phyloP scores from a whole-genome alignment of 2,329 filamentous ascomycete species.

The Catunica adiposa region DNA sequence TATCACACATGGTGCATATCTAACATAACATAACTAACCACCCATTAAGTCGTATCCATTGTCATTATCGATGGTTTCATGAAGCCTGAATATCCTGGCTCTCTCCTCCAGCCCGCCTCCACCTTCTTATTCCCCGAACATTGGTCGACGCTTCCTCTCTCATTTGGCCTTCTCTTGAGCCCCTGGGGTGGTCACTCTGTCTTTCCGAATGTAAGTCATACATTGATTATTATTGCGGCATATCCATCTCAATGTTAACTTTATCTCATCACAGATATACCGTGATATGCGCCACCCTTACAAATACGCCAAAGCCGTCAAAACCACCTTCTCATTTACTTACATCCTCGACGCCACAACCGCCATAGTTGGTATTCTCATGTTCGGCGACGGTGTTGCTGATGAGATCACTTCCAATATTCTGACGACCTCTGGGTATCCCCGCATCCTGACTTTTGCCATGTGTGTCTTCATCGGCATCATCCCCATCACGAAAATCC shows the following conservation, averaged over 20 bases:
- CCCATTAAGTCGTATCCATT: conserved; percentile 53
- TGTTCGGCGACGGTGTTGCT: conserved; percentile 82
- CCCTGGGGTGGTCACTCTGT: conserved; percentile 47
- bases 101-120: conserved; percentile 59
- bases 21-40: not conserved
- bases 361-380: conserved; percentile 69
- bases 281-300: conserved; percentile 56
- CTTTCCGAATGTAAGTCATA: conserved; percentile 51
- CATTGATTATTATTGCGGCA: not conserved
- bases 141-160: conserved; percentile 74
- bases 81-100: conserved; percentile 65
- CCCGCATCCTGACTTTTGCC: conserved; percentile 53
- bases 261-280: conserved; percentile 30
- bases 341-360: conserved; percentile 68
- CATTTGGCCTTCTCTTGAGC: conserved; percentile 78
- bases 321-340: conserved; percentile 74
- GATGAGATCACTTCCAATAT: conserved; percentile 90
- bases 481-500: conserved; percentile 91
- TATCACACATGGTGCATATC: conserved; percentile 18
- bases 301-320: conserved; percentile 60
- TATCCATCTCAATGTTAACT: not conserved
- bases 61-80: conserved; percentile 74
- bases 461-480: conserved; percentile 79
- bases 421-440: conserved; percentile 57
- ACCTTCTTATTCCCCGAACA: conserved; percentile 74